Evolutionary conservation across 1,139 yeast genomes (phyloP).

Genomic region (Saccharomycopsis crataegensis): DNA sequence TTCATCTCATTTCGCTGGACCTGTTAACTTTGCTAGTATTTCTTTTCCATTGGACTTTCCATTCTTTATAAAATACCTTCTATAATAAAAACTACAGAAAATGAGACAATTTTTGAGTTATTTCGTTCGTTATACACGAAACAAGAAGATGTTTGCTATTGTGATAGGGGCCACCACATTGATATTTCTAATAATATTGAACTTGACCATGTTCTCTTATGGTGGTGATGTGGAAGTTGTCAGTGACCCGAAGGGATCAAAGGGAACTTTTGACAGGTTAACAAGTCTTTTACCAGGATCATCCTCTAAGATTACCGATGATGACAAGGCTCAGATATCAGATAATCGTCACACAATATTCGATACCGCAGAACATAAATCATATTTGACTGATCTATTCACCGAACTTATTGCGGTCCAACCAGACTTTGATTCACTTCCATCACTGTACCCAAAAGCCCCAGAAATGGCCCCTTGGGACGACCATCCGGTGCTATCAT

Average conservation of each 20-base stretch:
- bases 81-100: background rate
- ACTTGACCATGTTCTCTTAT: too few species aligned
- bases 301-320: background rate
- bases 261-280: too few species aligned
- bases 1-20: background rate
- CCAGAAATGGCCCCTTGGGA: slow-evolving; percentile 17
- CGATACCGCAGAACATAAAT: slow-evolving; percentile 4
- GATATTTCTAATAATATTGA: too few species aligned
- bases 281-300: background rate
- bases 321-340: background rate
- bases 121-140: background rate
- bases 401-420: slow-evolving; percentile 10
- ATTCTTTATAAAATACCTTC: background rate
- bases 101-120: background rate
- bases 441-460: slow-evolving; percentile 14
- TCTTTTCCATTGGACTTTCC: background rate
- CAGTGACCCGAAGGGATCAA: too few species aligned
- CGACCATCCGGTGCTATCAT: slow-evolving; percentile 10
- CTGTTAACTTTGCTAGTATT: background rate
- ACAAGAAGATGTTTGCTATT: background rate
- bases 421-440: slow-evolving; percentile 11
- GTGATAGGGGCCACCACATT: background rate
- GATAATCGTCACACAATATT: slow-evolving; percentile 14
- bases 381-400: slow-evolving; percentile 12
- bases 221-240: too few species aligned